These are phyloP conservation scores for Hyaloperonospora brassicae DNA, from an alignment of 352 stramenopile species.

Conservation along the genomic window DNA sequence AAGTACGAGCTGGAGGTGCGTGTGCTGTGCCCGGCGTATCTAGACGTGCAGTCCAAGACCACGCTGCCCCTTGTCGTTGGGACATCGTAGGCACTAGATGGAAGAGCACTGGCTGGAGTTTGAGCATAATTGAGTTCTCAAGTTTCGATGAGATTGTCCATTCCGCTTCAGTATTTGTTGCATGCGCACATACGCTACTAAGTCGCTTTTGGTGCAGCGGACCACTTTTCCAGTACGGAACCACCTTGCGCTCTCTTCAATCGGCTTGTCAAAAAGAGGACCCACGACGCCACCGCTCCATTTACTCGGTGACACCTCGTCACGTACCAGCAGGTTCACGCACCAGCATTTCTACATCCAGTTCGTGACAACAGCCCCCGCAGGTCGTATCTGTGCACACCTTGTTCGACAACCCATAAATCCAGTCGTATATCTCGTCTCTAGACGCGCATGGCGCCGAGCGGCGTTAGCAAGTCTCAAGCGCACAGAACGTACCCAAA, in stretches of 20 bases:
- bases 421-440: slow-evolving; percentile 53
- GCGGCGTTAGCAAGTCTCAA: slow-evolving; percentile 55
- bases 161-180: too few species aligned
- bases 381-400: slow-evolving; percentile 44
- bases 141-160: too few species aligned
- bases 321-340: background rate
- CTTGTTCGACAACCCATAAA: slow-evolving; percentile 60
- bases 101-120: slow-evolving; percentile 1
- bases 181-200: too few species aligned
- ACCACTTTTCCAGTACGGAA: too few species aligned
- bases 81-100: slow-evolving; percentile 11
- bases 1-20: slow-evolving; percentile 74
- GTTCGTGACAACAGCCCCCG: slow-evolving; percentile 24
- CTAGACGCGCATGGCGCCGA: slow-evolving; percentile 40
- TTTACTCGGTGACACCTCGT: slow-evolving; percentile 1
- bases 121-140: too few species aligned
- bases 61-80: slow-evolving; percentile 37
- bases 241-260: too few species aligned
- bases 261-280: slow-evolving; percentile 3
- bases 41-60: slow-evolving; percentile 43
- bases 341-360: slow-evolving; percentile 9
- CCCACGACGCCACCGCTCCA: slow-evolving; percentile 1
- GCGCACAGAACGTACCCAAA: slow-evolving; percentile 57
- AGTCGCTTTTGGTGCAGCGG: too few species aligned
- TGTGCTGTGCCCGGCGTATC: slow-evolving; percentile 53